Conservation (phyloP, 1,284 basidiomycete species). For the Ustilago curta region DNA sequence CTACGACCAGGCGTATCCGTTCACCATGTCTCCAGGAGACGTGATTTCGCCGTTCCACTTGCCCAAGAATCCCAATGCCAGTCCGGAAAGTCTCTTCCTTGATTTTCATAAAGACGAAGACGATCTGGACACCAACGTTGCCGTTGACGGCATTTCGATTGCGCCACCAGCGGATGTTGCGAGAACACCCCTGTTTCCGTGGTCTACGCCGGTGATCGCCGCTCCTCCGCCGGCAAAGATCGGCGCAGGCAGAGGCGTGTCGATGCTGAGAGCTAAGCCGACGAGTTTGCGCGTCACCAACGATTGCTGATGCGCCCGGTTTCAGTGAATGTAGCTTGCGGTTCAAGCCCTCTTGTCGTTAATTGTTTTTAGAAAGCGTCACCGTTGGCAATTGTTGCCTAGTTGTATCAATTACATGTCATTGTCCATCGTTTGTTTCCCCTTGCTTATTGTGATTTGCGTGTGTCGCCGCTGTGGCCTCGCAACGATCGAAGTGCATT, state of each 20-base stretch:
- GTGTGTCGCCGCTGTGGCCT: neutral
- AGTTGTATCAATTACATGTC: constrained; percentile 8
- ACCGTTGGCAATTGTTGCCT: neutral
- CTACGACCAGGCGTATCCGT: neutral
- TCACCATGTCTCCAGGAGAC: constrained; percentile 32
- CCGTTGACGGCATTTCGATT: constrained; percentile 19
- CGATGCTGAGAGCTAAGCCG: constrained; percentile 11
- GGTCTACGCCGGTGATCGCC: constrained; percentile 32
- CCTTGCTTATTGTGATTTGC: constrained; percentile 2
- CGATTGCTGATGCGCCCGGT: neutral
- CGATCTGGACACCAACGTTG: constrained; percentile 19
- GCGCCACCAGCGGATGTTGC: neutral
- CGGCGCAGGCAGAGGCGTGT: neutral
- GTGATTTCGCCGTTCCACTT: constrained; percentile 28
- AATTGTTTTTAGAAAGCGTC: neutral
- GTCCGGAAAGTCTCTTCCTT: constrained; percentile 40
- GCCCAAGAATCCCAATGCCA: constrained; percentile 26
- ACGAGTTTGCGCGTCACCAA: constrained; percentile 5
- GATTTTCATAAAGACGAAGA: constrained; percentile 9
- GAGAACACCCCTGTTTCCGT: constrained; percentile 24
- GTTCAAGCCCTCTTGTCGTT: neutral
- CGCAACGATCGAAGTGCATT: constrained; percentile 10
- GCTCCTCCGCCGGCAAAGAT: constrained; percentile 23
- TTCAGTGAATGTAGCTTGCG: too few species aligned
- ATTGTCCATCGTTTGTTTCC: neutral